Base-by-base conservation (phyloP, 2,329 filamentous ascomycete genomes). In the Botrytis squamosa region DNA sequence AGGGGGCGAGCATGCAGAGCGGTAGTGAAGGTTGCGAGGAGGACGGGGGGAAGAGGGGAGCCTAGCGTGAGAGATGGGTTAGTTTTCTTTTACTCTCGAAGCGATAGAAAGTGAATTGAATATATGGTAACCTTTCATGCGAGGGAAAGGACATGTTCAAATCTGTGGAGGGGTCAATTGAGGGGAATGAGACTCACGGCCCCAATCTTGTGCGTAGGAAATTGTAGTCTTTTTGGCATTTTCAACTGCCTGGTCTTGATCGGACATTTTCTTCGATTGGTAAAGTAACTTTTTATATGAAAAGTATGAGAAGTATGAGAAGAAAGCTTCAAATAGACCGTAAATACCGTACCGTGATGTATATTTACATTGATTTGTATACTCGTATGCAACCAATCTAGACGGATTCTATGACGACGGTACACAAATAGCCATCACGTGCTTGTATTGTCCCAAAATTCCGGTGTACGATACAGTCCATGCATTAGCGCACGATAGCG, bases 1-100 rank as follows among this genome's bases (percentile, higher is more conserved):
- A 91, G 89, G 12, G 91, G 90, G n/a, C 89, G 88, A 62, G 87
- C 84, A 83, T 92, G 88, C 78, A 92, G 89, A 18, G 90, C 89
- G 59, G 89, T 87, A 77, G 92, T 87, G 62, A 92, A 84, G 14
- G 90, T 90, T 73, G 91, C 90, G 62, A 91, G 86, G 20, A 91
- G 82, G 18, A 88, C 90, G 38, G 91, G 88, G 2, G 90, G 89
- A 46, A 92, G 86, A 14, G 90, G 86, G 74, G 87, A 89, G 82
- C 90, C 90, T 72, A 29, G 46, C 8, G 22, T 29, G 52, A 20
- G 29, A 60, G 44, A 64, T 10, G 22, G 9, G 57, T 42, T 46
- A n/a, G 52, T 7, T 20, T 42, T 22, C 4, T 52, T 14, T 25
- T 29, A 14, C 4, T 49, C 38, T 59, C 20, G 16, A 42, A 4